Evolutionary conservation across 257 asterid genomes (phyloP).

Genomic region (Voacanga thouarsii): DNA sequence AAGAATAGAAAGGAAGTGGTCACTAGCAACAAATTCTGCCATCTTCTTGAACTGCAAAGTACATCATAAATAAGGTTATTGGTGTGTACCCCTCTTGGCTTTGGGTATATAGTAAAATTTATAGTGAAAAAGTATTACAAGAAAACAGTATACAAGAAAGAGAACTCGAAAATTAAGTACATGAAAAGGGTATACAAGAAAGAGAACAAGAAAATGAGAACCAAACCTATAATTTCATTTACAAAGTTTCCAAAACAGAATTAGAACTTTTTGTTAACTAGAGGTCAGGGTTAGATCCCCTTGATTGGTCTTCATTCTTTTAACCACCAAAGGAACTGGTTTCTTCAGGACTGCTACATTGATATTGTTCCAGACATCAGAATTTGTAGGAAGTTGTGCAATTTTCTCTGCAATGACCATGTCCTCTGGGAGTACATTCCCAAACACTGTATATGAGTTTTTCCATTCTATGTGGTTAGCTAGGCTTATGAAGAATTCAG

Average conservation of each 20-base stretch:
- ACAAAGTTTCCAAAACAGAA: not conserved
- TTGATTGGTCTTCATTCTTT: slow-evolving; percentile 41
- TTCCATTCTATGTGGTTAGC: slow-evolving; percentile 89
- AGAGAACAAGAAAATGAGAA: not conserved
- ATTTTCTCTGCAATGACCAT: slow-evolving; percentile 75
- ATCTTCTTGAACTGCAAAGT: too few species aligned
- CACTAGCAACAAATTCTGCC: too few species aligned
- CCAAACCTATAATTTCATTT: not conserved
- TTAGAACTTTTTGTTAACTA: not conserved
- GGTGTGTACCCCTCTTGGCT: too few species aligned
- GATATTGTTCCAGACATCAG: slow-evolving; percentile 72
- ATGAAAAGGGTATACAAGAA: too few species aligned
- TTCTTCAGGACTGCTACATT: slow-evolving; percentile 68
- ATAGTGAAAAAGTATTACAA: too few species aligned
- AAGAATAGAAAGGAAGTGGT: too few species aligned
- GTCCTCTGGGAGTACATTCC: slow-evolving; percentile 77
- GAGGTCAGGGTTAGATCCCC: slow-evolving; percentile 28
- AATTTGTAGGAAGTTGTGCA: slow-evolving; percentile 63
- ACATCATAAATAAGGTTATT: too few species aligned
- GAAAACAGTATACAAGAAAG: too few species aligned
- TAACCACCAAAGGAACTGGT: slow-evolving; percentile 52
- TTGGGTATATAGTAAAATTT: too few species aligned
- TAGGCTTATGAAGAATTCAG: slow-evolving; percentile 92
- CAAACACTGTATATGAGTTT: slow-evolving; percentile 71
- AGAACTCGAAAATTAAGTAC: too few species aligned